Evolutionary conservation across 345 rosid species (phyloP), one percentile per base, ranked within the genome.

Genomic region (Gossypium raimondii): DNA sequence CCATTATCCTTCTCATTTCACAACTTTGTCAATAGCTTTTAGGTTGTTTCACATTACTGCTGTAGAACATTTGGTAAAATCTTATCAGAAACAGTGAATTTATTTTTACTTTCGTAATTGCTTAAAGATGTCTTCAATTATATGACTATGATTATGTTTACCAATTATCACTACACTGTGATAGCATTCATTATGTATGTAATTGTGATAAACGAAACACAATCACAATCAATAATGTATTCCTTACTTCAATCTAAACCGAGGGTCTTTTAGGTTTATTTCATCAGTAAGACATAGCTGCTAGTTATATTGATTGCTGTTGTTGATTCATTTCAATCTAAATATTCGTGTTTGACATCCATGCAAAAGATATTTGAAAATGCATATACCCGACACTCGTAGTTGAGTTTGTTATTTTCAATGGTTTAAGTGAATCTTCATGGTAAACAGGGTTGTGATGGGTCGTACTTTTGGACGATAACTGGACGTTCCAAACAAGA

Each of bases 401-500:
- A 25, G 27, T 25, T 25, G 27, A 25, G 27, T 25, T 25, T 25
- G 27, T 25, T 25, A 25, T 25, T 25, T 25, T 25, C 27, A 25
- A 25, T 25, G 27, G 27, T 25, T 25, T 25, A 25, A 25, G 27
- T 25, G 60, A 71, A 22, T 7, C 24, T 53, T 25, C 1, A 4
- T 67, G 24, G 29, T 52, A 44, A 53, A 1, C 67, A 89, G 89
- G 90, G 93, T 11, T 89, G 90, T 44, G 93, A 87, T 52, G 93
- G 87, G 8, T 87, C 93, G 0, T 85, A 16, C 78, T 89, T 1
- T 69, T 89, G 65, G 86, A 85, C 16, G 89, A 87, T 71, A 84
- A 86, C 0, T 24, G 85, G 2, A 67, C 74, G 22, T 89, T 89
- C 13, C 8, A 48, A 7, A 69, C 83, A 59, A 70, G 25, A 66